A percentile compares a stretch with the other conserved stretches of the same genome.
These are phyloP conservation scores for Trichoderma asperelloides DNA, from an alignment of 495 filamentous ascomycete species.

Conservation along the genomic window DNA sequence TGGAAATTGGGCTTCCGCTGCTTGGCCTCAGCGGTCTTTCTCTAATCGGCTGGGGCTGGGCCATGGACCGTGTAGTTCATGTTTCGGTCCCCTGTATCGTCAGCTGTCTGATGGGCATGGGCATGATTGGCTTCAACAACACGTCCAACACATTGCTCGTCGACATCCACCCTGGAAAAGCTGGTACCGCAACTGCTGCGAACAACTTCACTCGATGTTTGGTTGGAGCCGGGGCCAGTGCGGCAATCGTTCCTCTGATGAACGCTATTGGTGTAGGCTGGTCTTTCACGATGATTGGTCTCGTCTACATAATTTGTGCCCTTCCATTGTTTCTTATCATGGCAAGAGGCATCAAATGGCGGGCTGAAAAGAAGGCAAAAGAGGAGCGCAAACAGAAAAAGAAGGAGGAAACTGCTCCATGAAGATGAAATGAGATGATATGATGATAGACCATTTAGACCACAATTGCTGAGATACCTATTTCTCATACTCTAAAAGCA, in stretches of 20 bases:
- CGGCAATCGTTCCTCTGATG: slow-evolving; percentile 57
- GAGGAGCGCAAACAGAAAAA: neutral
- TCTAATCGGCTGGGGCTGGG: slow-evolving; percentile 51
- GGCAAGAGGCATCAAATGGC: slow-evolving; percentile 31
- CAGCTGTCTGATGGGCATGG: slow-evolving; percentile 45
- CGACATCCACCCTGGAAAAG: slow-evolving; percentile 53
- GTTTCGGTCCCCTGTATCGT: slow-evolving; percentile 43
- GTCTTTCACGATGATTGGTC: slow-evolving; percentile 58
- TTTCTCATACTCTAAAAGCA: neutral
- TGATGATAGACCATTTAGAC: neutral
- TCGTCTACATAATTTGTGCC: slow-evolving; percentile 42
- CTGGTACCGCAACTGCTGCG: slow-evolving; percentile 58
- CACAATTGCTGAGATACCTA: neutral
- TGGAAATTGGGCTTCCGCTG: slow-evolving; percentile 46
- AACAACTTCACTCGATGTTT: slow-evolving; percentile 63
- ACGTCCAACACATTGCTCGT: slow-evolving; percentile 47
- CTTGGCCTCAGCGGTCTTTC: slow-evolving; percentile 28
- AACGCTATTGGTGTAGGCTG: slow-evolving; percentile 56
- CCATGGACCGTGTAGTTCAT: slow-evolving; percentile 31
- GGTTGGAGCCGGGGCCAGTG: slow-evolving; percentile 58
- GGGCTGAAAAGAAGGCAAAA: slow-evolving; percentile 13
- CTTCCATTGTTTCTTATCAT: slow-evolving; percentile 42
- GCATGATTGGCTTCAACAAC: slow-evolving; percentile 42
- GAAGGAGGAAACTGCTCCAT: neutral
- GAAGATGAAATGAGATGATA: neutral